Base-by-base conservation (phyloP, 129 eudicot species). In the Tagetes erecta region DNA sequence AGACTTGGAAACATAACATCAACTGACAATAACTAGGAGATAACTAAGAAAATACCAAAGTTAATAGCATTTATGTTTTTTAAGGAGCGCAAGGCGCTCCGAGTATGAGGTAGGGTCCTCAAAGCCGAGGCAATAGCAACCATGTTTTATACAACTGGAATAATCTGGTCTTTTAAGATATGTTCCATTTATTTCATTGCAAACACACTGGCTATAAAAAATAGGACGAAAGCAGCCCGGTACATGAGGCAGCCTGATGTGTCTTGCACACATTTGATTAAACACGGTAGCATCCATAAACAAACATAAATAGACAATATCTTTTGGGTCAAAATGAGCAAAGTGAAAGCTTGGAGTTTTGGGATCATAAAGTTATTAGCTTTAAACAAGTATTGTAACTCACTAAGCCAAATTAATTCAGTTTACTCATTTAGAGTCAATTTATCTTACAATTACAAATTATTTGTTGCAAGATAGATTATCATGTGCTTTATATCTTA, bases 281-380 rank as follows among this genome's bases (percentile, higher is more conserved):
- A 52, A 52, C 6, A 52, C 31, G 6, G 35, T 55, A 14, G 60
- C 60, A 55, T 55, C 35, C 8, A 14, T 55, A 55, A 27, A 35
- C 35, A 57, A 57, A 56, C 30, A 57, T 13, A 3, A 31, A 30
- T 30, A 57, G 38, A 7, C 4, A 8, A 57, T 0, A 8, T 8
- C 10, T 53, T 53, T 30, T 30, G 30, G 38, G 64, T 2, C 64
- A 58, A 9, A 35, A 2, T 58, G 33, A 2, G 39, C 33, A 34
- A 27, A 55, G 27, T 3, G 65, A 40, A 58, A 58, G 64, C 64
- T 58, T 33, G 65, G 40, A 58, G 65, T 33, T 58, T 58, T 33
- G 37, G 34, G 65, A 33, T 58, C 6, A 57, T 2, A 33, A 14
- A 31, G 65, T 9, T 13, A 58, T 58, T 39, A 33, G 6, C 8